Evolutionary conservation across 352 stramenopile species (phyloP).

Genomic region (Pythium guiyangense): DNA sequence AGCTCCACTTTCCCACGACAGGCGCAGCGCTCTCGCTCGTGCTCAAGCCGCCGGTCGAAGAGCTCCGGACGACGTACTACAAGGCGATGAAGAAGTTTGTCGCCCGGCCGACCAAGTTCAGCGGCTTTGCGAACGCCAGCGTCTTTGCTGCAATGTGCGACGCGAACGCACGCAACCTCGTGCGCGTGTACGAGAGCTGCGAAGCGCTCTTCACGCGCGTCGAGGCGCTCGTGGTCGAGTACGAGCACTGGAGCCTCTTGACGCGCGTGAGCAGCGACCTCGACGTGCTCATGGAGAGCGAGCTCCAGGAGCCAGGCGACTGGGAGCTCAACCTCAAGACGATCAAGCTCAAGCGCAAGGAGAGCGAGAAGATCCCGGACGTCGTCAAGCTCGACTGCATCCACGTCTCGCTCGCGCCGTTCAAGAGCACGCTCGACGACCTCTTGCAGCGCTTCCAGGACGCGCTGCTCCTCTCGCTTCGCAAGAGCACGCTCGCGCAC

Average conservation of each 20-base stretch:
- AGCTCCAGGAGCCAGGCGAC: conserved; percentile 59
- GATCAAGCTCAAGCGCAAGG: conserved; percentile 86
- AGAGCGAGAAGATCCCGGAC: conserved; percentile 91
- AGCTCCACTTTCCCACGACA: conserved; percentile 55
- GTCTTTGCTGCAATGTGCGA: conserved; percentile 89
- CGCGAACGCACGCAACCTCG: conserved; percentile 79
- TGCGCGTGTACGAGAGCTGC: conserved; percentile 89
- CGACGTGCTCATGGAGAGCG: conserved; percentile 75
- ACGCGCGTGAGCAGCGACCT: conserved; percentile 51
- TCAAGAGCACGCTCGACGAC: conserved; percentile 88
- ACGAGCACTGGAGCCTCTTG: conserved; percentile 82
- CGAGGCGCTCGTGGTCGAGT: conserved; percentile 65
- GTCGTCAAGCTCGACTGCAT: conserved; percentile 91
- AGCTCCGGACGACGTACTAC: conserved; percentile 93
- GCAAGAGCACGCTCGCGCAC: conserved; percentile 72
- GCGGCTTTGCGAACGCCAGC: conserved; percentile 82
- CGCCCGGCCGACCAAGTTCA: conserved; percentile 84
- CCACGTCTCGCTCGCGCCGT: conserved; percentile 74
- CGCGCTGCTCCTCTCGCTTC: conserved; percentile 76
- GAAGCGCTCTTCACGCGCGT: conserved; percentile 88
- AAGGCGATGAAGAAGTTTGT: conserved; percentile 95
- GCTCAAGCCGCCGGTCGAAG: conserved; percentile 90
- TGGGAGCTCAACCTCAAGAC: conserved; percentile 92
- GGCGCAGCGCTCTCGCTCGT: conserved; percentile 36
- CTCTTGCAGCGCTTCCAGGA: conserved; percentile 86